Evolutionary conservation across 164 flowering plant genomes (phyloP), one percentile per base, ranked within the genome.

Genomic region (Chimonanthus praecox): DNA sequence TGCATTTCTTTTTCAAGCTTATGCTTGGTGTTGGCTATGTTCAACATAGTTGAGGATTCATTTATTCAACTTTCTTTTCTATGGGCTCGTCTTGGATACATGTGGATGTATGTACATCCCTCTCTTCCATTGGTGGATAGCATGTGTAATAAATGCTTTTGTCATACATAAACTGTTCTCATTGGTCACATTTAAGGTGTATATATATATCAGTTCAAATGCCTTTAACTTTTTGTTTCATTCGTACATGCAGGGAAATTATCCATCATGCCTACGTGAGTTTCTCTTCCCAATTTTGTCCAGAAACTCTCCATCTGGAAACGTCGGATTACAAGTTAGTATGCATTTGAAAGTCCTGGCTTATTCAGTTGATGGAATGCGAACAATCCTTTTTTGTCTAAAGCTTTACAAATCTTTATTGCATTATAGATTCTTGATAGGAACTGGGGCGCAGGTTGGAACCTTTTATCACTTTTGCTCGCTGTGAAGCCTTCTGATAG

Each of bases 381-480:
- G 43, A 54, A 54, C 16, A 10, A 54, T 11, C n/a, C 15, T 54
- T 54, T 13, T 54, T 13, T 13, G 60, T n/a, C 11, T 11, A 51
- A 51, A 10, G 11, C 60, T 54, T 54, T 54, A 58, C 50, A 73
- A 67, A 33, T 58, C 54, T 46, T 63, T 51, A 43, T 67, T 8
- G 11, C 54, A 79, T 73, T 86, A 69, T 82, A 95, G 99, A 92
- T 95, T 73, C 99, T 95, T 69, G 99, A 95, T 82, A 86, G 98
- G 71, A 93, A 92, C 75, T 93, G 92, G 94, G 98, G 99, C 77
- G 94, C 97, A 67, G 99, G 99, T 58, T 95, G 99, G 99, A 85
- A 95, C 81, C 96, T 95, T 79, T 78, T 95, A 49, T 88, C 94
- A 2, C 79, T 86, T 50, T 80, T 95, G 83, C 96, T 95, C 73